Percentiles rank a stretch among this genome's conserved stretches.
Conservation (phyloP, 1,284 basidiomycete genomes). For the Mycena sp. region DNA sequence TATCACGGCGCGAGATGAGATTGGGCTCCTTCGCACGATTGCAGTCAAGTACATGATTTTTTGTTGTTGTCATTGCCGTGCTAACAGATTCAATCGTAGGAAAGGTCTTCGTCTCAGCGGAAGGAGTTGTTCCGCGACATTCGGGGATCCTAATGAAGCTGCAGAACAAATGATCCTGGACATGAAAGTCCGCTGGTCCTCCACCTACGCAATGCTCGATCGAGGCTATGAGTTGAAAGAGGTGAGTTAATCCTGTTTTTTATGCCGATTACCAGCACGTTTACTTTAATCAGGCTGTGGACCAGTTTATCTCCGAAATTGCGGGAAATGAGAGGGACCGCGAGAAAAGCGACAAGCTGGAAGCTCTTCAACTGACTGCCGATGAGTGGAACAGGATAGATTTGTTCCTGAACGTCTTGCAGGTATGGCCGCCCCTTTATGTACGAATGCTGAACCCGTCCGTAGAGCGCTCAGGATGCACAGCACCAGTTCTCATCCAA, state of each 20-base stretch:
- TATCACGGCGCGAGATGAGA: too few species aligned
- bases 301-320: constrained; percentile 44
- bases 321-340: constrained; percentile 35
- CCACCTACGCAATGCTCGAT: constrained; percentile 51
- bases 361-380: too few species aligned
- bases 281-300: constrained; percentile 36
- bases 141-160: constrained; percentile 23
- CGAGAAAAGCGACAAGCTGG: too few species aligned
- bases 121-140: constrained; percentile 3
- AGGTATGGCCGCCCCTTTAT: too few species aligned
- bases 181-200: constrained; percentile 54
- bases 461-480: too few species aligned
- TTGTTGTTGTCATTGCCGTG: neutral
- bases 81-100: constrained; percentile 23
- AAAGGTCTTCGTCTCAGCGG: too few species aligned
- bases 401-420: too few species aligned
- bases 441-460: too few species aligned
- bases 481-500: too few species aligned
- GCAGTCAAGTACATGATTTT: constrained; percentile 21
- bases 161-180: constrained; percentile 42
- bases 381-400: too few species aligned
- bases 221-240: too few species aligned
- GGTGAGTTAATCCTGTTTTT: constrained; percentile 32
- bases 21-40: constrained; percentile 34
- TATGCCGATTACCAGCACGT: neutral